phyloP scores from a whole-genome alignment of 2,329 filamentous ascomycete genomes.

The Aspergillus sp. region DNA sequence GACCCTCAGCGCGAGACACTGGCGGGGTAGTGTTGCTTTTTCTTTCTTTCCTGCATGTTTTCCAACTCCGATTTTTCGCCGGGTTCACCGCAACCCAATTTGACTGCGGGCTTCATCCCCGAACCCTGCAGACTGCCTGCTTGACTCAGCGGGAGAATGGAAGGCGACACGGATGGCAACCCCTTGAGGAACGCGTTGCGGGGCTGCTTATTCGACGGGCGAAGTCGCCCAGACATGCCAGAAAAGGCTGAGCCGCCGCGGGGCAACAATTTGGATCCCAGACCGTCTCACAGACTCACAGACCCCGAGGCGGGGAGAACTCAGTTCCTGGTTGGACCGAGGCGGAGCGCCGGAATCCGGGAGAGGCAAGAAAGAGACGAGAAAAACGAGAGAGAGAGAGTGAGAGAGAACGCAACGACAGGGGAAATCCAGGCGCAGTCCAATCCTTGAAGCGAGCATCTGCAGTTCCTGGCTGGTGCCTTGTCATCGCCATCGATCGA shows the following conservation, averaged over 20 bases:
- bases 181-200: background rate
- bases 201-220: conserved; percentile 9
- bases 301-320: background rate
- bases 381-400: background rate
- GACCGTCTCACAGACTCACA: conserved; percentile 1
- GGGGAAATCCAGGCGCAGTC: background rate
- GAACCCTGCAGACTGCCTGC: background rate
- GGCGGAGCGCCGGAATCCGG: conserved; percentile 7
- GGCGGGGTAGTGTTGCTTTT: background rate
- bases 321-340: background rate
- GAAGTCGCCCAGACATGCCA: background rate
- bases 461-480: background rate
- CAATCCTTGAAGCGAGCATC: background rate
- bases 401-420: background rate
- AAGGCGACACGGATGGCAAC: background rate
- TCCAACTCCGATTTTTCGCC: background rate
- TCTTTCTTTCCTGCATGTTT: background rate
- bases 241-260: conserved; percentile 4
- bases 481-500: too few species aligned
- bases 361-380: background rate
- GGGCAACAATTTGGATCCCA: conserved; percentile 1
- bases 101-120: background rate
- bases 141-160: background rate
- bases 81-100: background rate
- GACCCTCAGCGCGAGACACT: background rate